Evolutionary conservation across 1,139 yeast species (phyloP), one percentile per base, ranked within the genome.

Genomic region (Magnusiomyces clavatus): DNA sequence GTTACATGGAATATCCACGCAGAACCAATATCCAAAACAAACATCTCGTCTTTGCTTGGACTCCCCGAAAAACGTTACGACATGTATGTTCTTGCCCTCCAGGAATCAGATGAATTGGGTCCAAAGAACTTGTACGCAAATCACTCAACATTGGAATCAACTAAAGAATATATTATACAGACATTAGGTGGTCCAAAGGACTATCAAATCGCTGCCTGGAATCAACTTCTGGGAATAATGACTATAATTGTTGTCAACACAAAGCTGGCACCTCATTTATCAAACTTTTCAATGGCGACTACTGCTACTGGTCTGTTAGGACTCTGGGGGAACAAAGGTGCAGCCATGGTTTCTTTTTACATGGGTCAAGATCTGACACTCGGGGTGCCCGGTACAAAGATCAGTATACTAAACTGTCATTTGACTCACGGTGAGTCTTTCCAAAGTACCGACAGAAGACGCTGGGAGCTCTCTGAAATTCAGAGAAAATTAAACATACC

Each of bases 371-470:
- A 69, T 50, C 58, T 64, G 6, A 42, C 56, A 1, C 46, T 57
- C n/a, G 53, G 57, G 29, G 52, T 56, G 16, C 57, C 54, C 52
- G 81, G 80, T 10, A 61, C 76, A 2, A 77, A 79, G 43, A 58
- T 83, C 50, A 73, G 77, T 1, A 69, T 83, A 58, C 76, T 80
- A 16, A 77, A 78, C 58, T 79, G 85, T 53, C 95, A 86, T 66
- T 70, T 86, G 48, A 76, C 83, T 3, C 90, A 92, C 2, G 84
- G 82, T 50, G 88, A 83, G 60, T 82, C 83, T 6, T 75, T 73
- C 0, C 61, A 69, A n/a, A 69, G 72, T 36, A 54, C 68, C 34
- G 66, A 64, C 29, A 68, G 72, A 54, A 62, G 77, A 52, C 69
- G 73, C 47, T 72, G 73, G 71, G 79, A 72, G 59, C 59, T 77